A percentile compares a stretch with the other conserved stretches of the same genome.
phyloP scores from a whole-genome alignment of 2,329 filamentous ascomycete genomes.

The Penicillium nordicum region DNA sequence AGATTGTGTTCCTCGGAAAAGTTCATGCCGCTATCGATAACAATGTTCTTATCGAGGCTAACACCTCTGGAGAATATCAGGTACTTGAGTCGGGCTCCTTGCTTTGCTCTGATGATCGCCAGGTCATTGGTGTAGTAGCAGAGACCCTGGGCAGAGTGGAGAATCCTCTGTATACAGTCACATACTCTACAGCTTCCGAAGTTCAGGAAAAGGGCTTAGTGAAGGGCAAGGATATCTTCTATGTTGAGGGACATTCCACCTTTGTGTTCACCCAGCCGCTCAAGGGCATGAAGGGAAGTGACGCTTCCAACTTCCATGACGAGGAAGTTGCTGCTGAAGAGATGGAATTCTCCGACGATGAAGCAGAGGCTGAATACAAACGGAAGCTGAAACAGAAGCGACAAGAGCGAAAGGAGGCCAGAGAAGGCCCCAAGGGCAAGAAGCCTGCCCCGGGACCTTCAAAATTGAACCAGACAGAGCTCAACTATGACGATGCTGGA shows the following conservation, averaged over 20 bases:
- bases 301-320: slow-evolving; percentile 92
- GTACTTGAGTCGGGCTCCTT: slow-evolving; percentile 82
- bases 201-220: slow-evolving; percentile 64
- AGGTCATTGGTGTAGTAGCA: slow-evolving; percentile 74
- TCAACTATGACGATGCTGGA: slow-evolving; percentile 65
- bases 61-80: slow-evolving; percentile 73
- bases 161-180: slow-evolving; percentile 79
- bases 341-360: slow-evolving; percentile 93
- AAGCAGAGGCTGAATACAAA: slow-evolving; percentile 84
- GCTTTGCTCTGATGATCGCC: slow-evolving; percentile 71
- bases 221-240: slow-evolving; percentile 71
- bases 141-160: slow-evolving; percentile 84
- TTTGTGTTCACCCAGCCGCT: slow-evolving; percentile 85
- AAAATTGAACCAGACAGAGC: slow-evolving; percentile 41
- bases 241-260: slow-evolving; percentile 71
- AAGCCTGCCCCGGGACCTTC: slow-evolving; percentile 38
- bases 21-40: slow-evolving; percentile 77
- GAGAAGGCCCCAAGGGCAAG: slow-evolving; percentile 40
- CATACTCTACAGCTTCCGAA: slow-evolving; percentile 67
- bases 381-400: slow-evolving; percentile 65
- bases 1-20: slow-evolving; percentile 69
- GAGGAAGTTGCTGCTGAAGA: slow-evolving; percentile 85
- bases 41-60: slow-evolving; percentile 73
- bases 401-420: slow-evolving; percentile 51
- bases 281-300: slow-evolving; percentile 76